Evolutionary conservation across 2,329 filamentous ascomycete genomes (phyloP).

Genomic region (Chaetomium globosum): DNA sequence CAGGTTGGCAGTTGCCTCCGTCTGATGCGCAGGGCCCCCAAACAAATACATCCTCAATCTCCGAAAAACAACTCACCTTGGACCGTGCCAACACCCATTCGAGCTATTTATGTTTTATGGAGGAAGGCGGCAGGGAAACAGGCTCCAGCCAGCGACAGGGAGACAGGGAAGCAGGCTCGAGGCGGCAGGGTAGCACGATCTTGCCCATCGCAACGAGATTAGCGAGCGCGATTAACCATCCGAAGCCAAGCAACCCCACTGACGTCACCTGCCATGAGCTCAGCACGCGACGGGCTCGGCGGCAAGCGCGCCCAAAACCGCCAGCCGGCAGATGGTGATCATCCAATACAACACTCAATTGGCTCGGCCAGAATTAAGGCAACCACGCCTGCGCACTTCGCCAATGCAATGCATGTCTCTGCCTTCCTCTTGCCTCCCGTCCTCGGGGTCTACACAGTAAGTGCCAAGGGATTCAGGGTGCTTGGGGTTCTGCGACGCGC

Average conservation of each 20-base stretch:
- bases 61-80: conserved; percentile 4
- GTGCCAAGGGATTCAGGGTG: neutral
- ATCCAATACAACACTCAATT: neutral
- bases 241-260: conserved; percentile 17
- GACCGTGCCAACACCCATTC: no score
- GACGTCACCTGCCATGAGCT: conserved; percentile 24
- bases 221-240: conserved; percentile 22
- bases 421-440: neutral
- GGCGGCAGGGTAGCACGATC: conserved; percentile 16
- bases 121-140: no score
- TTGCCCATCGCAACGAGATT: conserved; percentile 19
- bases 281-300: conserved; percentile 18
- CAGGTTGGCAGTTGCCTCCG: neutral
- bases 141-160: no score
- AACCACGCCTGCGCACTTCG: conserved; percentile 12
- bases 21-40: neutral
- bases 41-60: neutral
- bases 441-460: no score
- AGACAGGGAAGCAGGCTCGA: neutral
- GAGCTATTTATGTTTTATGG: no score
- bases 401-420: conserved; percentile 20
- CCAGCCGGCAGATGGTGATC: conserved; percentile 5
- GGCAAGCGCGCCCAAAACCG: conserved; percentile 20
- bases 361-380: conserved; percentile 12
- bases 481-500: neutral